Conservation (phyloP, 257 asterid species). For the Fraxinus cuspidata region DNA sequence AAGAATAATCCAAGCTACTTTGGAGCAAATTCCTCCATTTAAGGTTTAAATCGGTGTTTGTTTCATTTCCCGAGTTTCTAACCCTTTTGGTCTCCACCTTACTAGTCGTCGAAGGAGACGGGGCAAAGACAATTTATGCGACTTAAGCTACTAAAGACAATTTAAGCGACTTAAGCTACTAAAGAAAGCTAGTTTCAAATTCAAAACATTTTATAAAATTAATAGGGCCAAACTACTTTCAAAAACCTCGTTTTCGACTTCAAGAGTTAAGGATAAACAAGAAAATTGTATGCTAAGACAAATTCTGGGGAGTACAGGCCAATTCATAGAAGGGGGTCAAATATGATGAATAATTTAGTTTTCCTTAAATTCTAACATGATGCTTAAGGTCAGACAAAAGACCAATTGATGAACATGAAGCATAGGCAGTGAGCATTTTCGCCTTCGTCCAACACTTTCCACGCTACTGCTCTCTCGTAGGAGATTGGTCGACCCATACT, state of each 20-base stretch:
- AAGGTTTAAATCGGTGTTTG: no score
- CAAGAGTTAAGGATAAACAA: not conserved
- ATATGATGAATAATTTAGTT: not conserved
- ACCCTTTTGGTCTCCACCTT: no score
- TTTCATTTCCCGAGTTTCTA: no score
- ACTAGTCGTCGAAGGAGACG: no score
- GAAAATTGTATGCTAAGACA: not conserved
- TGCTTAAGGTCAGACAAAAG: slow-evolving; percentile 7
- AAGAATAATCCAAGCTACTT: no score
- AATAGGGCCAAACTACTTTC: not conserved
- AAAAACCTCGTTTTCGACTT: not conserved
- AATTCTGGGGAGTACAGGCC: not conserved
- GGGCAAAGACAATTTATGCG: not conserved
- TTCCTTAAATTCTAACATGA: not conserved
- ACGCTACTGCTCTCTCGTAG: slow-evolving; percentile 52
- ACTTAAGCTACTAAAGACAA: not conserved
- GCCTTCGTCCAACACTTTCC: slow-evolving; percentile 37
- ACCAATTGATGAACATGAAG: not conserved
- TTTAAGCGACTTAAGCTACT: not conserved
- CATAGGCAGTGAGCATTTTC: slow-evolving; percentile 5
- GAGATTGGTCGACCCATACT: slow-evolving; percentile 56
- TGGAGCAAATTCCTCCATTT: no score
- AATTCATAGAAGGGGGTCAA: not conserved
- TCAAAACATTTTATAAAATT: not conserved
- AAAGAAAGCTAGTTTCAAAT: not conserved